Conservation (phyloP, 129 eudicot genomes). For the Pseudognaphalium luteoalbum region DNA sequence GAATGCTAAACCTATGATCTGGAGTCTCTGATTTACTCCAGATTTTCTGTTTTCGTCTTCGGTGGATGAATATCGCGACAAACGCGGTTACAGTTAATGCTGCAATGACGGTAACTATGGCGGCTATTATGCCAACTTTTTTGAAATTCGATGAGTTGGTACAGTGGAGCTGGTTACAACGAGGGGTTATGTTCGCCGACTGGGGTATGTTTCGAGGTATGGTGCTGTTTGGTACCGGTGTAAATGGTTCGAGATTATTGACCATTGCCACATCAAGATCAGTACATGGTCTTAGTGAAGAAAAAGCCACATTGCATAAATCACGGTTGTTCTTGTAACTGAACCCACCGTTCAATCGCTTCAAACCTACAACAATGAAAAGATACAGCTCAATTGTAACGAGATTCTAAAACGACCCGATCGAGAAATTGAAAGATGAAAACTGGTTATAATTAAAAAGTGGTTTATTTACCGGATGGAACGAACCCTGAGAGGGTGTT, state of each 20-base stretch:
- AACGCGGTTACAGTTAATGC: slow-evolving; percentile 43
- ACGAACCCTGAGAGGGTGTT: slow-evolving; percentile 72
- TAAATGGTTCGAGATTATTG: slow-evolving; percentile 46
- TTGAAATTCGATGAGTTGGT: slow-evolving; percentile 49
- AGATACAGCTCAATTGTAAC: neutral
- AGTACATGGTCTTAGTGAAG: slow-evolving; percentile 63
- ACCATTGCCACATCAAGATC: slow-evolving; percentile 43
- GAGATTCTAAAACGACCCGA: neutral
- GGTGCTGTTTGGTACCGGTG: slow-evolving; percentile 26
- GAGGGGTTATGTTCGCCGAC: slow-evolving; percentile 39
- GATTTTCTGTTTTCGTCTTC: slow-evolving; percentile 72
- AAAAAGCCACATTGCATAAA: slow-evolving; percentile 62
- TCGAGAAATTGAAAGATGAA: neutral
- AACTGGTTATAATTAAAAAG: neutral
- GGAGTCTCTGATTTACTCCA: slow-evolving; percentile 57
- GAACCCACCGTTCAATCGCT: slow-evolving; percentile 54
- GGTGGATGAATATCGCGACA: slow-evolving; percentile 37
- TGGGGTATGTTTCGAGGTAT: slow-evolving; percentile 38
- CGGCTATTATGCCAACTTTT: slow-evolving; percentile 48
- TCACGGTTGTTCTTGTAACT: slow-evolving; percentile 52
- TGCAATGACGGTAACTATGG: slow-evolving; percentile 41
- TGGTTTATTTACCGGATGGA: slow-evolving; percentile 57
- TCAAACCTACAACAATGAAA: slow-evolving; percentile 47
- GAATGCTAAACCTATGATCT: slow-evolving; percentile 56
- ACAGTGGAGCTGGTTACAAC: slow-evolving; percentile 53